Evolutionary conservation across 176 grass and related monocot species (phyloP), one percentile per base, ranked within the genome.

Genomic region (Hsuehochloa calcarea): DNA sequence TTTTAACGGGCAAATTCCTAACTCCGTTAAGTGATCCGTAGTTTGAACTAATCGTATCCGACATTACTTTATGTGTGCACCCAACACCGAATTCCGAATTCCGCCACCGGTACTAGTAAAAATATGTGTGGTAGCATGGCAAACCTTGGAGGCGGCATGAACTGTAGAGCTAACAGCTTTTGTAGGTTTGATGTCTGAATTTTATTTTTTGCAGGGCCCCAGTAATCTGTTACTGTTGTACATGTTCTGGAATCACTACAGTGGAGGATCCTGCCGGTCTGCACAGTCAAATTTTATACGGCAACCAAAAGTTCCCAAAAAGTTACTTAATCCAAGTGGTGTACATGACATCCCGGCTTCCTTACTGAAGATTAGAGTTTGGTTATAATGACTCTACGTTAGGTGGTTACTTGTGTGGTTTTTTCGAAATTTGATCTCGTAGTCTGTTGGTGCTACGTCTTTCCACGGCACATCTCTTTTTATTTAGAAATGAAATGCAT

Each of bases 221-320:
- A 44, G 58, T 43, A 40, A 43, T 43, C 20, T 55, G 66, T 20
- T 82, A n/a, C 61, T 68, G 26, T 15, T 75, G 26, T 14, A 34
- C 70, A 37, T 37, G 26, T 67, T 81, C 38, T 55, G 22, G 71
- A 82, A 82, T 40, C 51, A 38, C 55, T 38, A 64, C 56, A 74
- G 27, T 20, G 22, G 10, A 45, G 3, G 7, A 61, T 37, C 26
- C 7, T 62, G 26, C 25, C 37, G 5, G 9, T 10, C n/a, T 58
- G 50, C 37, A 5, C 54, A 26, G 54, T 34, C 2, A 40, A 44
- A 58, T 58, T 2, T 58, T n/a, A n/a, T n/a, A 55, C 52, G 52
- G 52, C 19, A 55, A 55, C 52, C 6, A 22, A 2, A 55, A 8
- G 0, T 1, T 22, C 19, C 19, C 17, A 55, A 8, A 8, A 2